Evolutionary conservation across 2,329 filamentous ascomycete species (phyloP), one percentile per base, ranked within the genome.

Genomic region (Rhexocercosporidium sp.): DNA sequence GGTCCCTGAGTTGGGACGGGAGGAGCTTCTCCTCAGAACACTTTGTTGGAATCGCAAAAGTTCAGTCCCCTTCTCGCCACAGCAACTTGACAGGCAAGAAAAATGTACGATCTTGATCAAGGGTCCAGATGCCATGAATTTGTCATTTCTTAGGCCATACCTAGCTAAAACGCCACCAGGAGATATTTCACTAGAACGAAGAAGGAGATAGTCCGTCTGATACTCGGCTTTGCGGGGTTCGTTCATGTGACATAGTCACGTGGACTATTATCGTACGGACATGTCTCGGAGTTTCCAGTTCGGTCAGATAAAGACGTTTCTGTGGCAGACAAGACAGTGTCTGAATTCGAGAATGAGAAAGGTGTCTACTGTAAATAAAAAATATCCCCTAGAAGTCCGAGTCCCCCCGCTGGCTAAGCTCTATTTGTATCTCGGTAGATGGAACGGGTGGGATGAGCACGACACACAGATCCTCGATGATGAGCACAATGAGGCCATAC

Each of bases 361-460:
- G 18, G 8, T 6, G n/a, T 47, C n/a, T 22, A 47, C 5, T 16
- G 14, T 12, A 2, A 44, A 44, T 44, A 12, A 1, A 57, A 14
- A 25, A 2, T 4, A 18, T 34, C 20, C 20, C 31, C n/a, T n/a
- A 41, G 14, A 31, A 57, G n/a, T 41, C 54, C 54, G 54, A 57
- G 54, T 39, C 41, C n/a, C 54, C 34, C 54, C 54, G 54, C 18
- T 57, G 31, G 54, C 54, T 57, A 57, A 39, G 54, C 54, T 57
- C 20, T 57, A 41, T 57, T 41, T 57, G 54, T 39, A 18, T 14
- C 12, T 57, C 54, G 54, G 54, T 22, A 57, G 31, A 57, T 57
- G 1, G 9, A 18, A 39, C 22, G 54, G 54, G 29, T 34, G 31
- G 54, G 53, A 20, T 57, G 34, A 57, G 54, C 54, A 57, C 54